phyloP scores from a whole-genome alignment of 306 rosid genomes.

The Mimosa pudica region DNA sequence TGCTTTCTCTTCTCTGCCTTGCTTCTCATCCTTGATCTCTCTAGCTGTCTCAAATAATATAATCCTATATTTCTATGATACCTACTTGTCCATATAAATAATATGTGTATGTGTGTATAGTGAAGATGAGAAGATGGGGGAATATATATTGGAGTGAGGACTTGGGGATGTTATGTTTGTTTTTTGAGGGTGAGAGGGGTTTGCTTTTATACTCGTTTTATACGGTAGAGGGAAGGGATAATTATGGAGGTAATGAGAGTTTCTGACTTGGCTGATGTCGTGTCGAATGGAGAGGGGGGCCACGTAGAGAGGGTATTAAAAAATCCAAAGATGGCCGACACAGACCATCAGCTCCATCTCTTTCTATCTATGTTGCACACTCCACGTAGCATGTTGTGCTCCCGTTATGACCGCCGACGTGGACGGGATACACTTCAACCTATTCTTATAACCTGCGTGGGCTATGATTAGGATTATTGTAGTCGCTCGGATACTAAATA shows the following conservation, averaged over 20 bases:
- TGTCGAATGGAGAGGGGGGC: conserved; percentile 49
- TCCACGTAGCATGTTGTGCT: conserved; percentile 12
- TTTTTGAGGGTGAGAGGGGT: background rate
- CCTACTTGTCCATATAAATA: too few species aligned
- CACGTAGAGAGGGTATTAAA: conserved; percentile 61
- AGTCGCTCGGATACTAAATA: too few species aligned
- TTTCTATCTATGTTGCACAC: conserved; percentile 6
- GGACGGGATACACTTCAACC: background rate
- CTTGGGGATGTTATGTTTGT: background rate
- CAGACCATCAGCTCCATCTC: conserved; percentile 42
- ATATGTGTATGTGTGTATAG: background rate
- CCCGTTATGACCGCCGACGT: conserved; percentile 16
- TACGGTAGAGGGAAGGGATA: background rate
- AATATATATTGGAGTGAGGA: background rate
- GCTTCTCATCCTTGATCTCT: background rate
- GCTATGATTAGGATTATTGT: too few species aligned
- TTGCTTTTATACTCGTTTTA: background rate
- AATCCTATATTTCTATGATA: conserved; percentile 35
- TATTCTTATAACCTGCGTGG: background rate
- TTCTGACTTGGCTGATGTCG: conserved; percentile 41
- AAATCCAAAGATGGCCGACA: conserved; percentile 80
- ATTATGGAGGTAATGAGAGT: conserved; percentile 1
- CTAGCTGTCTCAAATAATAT: conserved; percentile 38
- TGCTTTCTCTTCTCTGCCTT: conserved; percentile 45
- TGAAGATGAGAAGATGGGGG: background rate